These are phyloP conservation scores for Kuraishia piskuri DNA, from an alignment of 805 yeast species.

Conservation along the genomic window DNA sequence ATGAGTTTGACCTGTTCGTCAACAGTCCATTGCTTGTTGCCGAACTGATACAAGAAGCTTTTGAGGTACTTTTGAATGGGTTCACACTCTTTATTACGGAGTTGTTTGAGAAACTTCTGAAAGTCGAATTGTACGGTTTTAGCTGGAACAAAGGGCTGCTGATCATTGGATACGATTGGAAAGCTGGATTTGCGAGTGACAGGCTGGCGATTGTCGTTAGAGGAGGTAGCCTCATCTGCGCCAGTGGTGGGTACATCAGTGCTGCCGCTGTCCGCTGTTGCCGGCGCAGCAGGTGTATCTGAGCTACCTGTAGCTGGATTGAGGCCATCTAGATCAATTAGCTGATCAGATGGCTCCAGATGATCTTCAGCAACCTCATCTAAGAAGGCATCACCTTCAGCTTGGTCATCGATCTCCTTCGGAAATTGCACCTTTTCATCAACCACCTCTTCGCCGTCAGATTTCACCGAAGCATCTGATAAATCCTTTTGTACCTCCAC, in stretches of 20 bases:
- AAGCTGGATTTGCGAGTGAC: neutral
- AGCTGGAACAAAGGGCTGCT: neutral
- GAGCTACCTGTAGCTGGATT: neutral
- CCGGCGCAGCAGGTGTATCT: neutral
- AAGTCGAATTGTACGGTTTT: constrained; percentile 52
- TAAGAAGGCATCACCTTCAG: neutral
- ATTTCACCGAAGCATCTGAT: neutral
- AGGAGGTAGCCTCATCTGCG: neutral
- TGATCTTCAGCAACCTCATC: neutral
- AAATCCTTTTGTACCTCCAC: neutral
- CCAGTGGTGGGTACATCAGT: neutral
- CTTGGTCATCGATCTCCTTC: neutral
- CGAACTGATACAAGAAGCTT: constrained; percentile 75
- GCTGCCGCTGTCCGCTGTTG: neutral
- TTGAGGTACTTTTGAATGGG: constrained; percentile 82
- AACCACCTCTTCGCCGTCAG: neutral
- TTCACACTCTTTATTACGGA: constrained; percentile 71
- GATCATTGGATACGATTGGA: constrained; percentile 12
- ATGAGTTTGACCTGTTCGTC: constrained; percentile 74
- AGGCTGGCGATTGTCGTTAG: neutral
- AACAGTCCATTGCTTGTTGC: constrained; percentile 59
- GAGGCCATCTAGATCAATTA: neutral
- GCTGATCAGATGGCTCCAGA: neutral
- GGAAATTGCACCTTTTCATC: neutral
- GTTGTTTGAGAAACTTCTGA: constrained; percentile 64